phyloP scores from a whole-genome alignment of 2,329 filamentous ascomycete genomes.

The Trichophyton rubrum region DNA sequence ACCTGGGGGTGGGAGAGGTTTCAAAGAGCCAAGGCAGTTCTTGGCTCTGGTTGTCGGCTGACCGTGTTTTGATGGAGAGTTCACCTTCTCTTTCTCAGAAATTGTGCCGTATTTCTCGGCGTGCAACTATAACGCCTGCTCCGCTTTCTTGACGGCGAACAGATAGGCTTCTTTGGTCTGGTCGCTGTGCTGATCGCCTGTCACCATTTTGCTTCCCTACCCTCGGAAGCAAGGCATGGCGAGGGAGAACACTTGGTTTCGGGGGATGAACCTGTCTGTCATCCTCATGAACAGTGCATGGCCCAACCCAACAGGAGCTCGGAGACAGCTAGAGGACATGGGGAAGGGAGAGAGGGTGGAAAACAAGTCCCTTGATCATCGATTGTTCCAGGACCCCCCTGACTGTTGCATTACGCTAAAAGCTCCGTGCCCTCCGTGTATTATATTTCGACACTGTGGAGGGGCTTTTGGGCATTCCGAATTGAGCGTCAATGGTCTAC shows the following conservation, averaged over 20 bases:
- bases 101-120: slow-evolving; percentile 11
- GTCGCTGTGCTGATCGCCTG: not conserved
- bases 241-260: not conserved
- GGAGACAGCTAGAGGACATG: not conserved
- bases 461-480: not conserved
- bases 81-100: not conserved
- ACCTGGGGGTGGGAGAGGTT: not conserved
- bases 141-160: slow-evolving; percentile 21
- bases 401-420: slow-evolving; percentile 1
- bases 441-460: not conserved
- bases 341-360: not conserved
- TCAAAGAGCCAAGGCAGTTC: slow-evolving; percentile 3
- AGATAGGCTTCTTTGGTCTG: not conserved
- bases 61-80: slow-evolving; percentile 5
- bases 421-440: slow-evolving; percentile 2
- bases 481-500: slow-evolving; percentile 1
- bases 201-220: not conserved
- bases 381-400: not conserved
- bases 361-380: not conserved
- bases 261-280: not conserved
- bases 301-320: not conserved
- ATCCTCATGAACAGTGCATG: not conserved
- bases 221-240: not conserved
- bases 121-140: slow-evolving; percentile 24
- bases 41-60: slow-evolving; percentile 6